These are phyloP conservation scores for peach (Prunus persica) DNA, from an alignment of 306 rosid genomes.

Conservation along the genomic window DNA sequence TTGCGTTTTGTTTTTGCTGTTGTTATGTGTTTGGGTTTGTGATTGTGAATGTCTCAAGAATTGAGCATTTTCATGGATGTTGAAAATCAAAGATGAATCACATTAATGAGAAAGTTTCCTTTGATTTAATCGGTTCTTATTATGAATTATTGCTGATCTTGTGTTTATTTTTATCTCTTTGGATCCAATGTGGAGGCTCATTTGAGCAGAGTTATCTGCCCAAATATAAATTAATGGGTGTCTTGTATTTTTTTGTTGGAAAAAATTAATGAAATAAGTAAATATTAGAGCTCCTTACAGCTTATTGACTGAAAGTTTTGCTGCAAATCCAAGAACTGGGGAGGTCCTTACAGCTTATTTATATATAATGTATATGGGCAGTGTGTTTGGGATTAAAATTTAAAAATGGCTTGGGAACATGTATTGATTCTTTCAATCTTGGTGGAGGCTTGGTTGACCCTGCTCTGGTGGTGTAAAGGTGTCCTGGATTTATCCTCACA, in stretches of 20 bases:
- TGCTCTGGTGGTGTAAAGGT: not conserved
- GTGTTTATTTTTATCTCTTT: not conserved
- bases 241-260: too few relatives aligned
- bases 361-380: not conserved
- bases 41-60: slow-evolving; percentile 3
- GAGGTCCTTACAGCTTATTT: not conserved
- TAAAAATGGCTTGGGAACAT: not conserved
- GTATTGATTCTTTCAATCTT: not conserved
- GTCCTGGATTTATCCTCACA: not conserved
- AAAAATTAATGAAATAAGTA: not conserved
- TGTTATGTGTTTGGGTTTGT: not conserved
- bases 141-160: not conserved
- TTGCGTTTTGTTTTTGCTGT: not conserved
- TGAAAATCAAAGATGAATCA: not conserved
- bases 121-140: not conserved
- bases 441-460: not conserved
- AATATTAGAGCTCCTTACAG: not conserved
- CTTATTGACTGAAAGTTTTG: not conserved
- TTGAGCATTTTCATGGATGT: slow-evolving; percentile 3
- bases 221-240: not conserved
- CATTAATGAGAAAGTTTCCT: not conserved
- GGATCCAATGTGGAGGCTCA: not conserved
- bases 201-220: not conserved
- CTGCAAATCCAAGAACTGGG: not conserved
- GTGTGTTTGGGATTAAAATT: not conserved